Conservation (phyloP, 352 stramenopile genomes). For the Pythium oligandrum region DNA sequence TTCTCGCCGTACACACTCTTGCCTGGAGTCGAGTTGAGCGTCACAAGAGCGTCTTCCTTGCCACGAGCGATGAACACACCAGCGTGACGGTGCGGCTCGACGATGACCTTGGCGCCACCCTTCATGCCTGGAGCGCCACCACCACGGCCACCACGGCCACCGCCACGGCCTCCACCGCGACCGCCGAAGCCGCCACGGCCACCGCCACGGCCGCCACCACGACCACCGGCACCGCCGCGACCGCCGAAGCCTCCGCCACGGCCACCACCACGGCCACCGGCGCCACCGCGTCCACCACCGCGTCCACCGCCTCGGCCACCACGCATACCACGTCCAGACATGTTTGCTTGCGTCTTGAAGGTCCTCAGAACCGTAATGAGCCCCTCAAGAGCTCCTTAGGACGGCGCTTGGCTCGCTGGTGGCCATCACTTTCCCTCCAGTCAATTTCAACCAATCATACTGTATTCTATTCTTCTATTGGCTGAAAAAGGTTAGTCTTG, state of each 20-base stretch:
- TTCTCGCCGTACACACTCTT: conserved; percentile 99
- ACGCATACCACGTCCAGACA: conserved; percentile 58
- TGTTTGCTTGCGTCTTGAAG: conserved; percentile 8
- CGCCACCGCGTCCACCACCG: conserved; percentile 33
- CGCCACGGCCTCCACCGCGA: conserved; percentile 33
- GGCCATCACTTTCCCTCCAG: conserved; percentile 6
- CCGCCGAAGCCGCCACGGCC: conserved; percentile 37
- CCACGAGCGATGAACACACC: conserved; percentile 98
- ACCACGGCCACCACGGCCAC: conserved; percentile 56
- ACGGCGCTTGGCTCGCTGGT: no score
- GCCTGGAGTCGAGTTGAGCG: conserved; percentile 97
- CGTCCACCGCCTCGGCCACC: conserved; percentile 42
- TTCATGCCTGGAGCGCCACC: conserved; percentile 89
- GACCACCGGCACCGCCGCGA: conserved; percentile 28
- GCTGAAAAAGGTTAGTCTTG: neutral
- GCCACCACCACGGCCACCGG: conserved; percentile 51
- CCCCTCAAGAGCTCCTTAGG: no score
- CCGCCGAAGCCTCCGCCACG: conserved; percentile 44
- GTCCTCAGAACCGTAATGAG: conserved; percentile 2
- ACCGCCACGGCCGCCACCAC: conserved; percentile 29
- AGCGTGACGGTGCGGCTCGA: conserved; percentile 97
- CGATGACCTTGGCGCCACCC: conserved; percentile 94
- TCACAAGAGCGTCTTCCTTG: conserved; percentile 99
- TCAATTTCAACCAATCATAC: conserved; percentile 20
- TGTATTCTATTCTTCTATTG: no score